A percentile compares a stretch with the other conserved stretches of the same genome.
phyloP scores from a whole-genome alignment of 768 basidiomycete genomes.

The Rhodotorula paludigena region DNA sequence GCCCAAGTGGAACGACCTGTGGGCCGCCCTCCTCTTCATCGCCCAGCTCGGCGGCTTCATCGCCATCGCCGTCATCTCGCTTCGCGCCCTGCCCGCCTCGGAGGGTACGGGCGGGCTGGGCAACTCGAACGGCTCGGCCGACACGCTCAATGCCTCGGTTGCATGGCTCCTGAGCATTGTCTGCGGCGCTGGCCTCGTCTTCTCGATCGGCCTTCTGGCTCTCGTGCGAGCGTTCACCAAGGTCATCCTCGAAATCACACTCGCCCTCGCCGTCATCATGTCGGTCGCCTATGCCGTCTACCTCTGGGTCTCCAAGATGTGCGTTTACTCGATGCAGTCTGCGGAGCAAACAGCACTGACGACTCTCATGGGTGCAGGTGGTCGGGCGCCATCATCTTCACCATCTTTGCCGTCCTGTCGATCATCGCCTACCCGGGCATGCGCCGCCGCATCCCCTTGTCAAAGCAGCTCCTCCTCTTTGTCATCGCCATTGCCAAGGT shows the following conservation, averaged over 20 bases:
- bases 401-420: constrained; percentile 42
- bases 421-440: constrained; percentile 38
- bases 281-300: constrained; percentile 37
- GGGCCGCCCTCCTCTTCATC: constrained; percentile 40
- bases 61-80: constrained; percentile 40
- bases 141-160: constrained; percentile 28
- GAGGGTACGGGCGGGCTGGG: constrained; percentile 12
- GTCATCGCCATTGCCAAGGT: constrained; percentile 40
- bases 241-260: constrained; percentile 40
- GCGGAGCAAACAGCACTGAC: no score
- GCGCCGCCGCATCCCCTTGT: constrained; percentile 35
- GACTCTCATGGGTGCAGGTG: constrained; percentile 19
- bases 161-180: constrained; percentile 36
- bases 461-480: constrained; percentile 37
- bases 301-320: constrained; percentile 39
- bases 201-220: constrained; percentile 33
- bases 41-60: constrained; percentile 43
- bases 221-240: constrained; percentile 40
- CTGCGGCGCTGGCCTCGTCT: constrained; percentile 37
- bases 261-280: constrained; percentile 18
- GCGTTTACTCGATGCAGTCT: no score
- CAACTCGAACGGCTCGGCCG: constrained; percentile 1
- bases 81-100: constrained; percentile 26
- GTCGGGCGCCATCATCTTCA: constrained; percentile 43
- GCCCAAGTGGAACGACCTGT: constrained; percentile 42